Percentiles rank a stretch among this genome's conserved stretches.
Evolutionary conservation across 768 basidiomycete genomes (phyloP).

Genomic region (Tricholoma flavovirens): DNA sequence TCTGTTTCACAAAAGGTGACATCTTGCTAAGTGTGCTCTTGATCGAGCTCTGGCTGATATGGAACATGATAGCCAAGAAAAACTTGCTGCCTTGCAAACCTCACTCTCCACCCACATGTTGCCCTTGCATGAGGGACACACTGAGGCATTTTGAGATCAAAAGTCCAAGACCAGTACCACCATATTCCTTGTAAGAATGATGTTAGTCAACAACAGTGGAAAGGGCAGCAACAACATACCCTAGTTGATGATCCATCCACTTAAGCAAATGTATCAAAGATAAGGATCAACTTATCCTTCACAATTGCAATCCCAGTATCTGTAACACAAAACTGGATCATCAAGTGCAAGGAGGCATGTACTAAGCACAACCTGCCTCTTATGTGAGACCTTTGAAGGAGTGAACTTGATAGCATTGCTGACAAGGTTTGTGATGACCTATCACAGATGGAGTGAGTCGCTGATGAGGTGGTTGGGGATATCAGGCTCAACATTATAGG

Average conservation of each 20-base stretch:
- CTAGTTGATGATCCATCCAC: slow-evolving; percentile 97
- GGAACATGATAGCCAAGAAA: slow-evolving; percentile 53
- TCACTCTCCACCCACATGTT: slow-evolving; percentile 99
- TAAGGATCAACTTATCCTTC: too few species aligned
- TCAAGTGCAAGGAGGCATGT: too few species aligned
- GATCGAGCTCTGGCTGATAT: too few species aligned
- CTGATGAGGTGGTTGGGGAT: too few species aligned
- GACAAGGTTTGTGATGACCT: too few species aligned
- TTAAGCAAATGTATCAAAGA: slow-evolving; percentile 93
- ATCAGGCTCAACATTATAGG: too few species aligned
- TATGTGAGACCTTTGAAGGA: too few species aligned
- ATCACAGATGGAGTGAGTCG: too few species aligned
- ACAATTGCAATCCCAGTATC: too few species aligned
- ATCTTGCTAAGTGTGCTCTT: slow-evolving; percentile 70
- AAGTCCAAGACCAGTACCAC: slow-evolving; percentile 92
- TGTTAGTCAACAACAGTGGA: background rate
- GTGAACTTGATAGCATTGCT: too few species aligned
- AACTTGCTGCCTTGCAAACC: slow-evolving; percentile 87
- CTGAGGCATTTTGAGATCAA: slow-evolving; percentile 96
- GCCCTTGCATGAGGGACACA: slow-evolving; percentile 94
- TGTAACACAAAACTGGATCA: too few species aligned
- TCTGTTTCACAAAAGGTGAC: slow-evolving; percentile 80
- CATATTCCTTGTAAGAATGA: slow-evolving; percentile 69
- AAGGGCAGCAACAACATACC: slow-evolving; percentile 29
- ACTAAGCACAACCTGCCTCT: too few species aligned